phyloP scores from a whole-genome alignment of 1,284 basidiomycete species.

The Exsudoporus floridanus region DNA sequence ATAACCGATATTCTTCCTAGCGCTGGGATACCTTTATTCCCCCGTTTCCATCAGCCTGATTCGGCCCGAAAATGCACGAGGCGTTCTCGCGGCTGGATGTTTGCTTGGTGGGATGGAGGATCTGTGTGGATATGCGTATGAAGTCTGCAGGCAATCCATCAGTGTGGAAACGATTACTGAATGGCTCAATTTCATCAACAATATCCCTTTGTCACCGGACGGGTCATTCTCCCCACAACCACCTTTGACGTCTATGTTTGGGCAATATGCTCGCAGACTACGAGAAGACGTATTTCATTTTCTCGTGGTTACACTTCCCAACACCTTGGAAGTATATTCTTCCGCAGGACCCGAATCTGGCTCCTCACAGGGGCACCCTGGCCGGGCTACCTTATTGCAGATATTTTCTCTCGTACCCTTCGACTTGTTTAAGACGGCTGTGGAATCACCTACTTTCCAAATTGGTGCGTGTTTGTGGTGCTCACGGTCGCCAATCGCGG shows the following conservation, averaged over 20 bases:
- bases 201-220: slow-evolving; percentile 52
- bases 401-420: slow-evolving; percentile 77
- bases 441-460: slow-evolving; percentile 74
- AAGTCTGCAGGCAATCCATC: slow-evolving; percentile 72
- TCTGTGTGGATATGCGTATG: slow-evolving; percentile 75
- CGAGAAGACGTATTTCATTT: slow-evolving; percentile 74
- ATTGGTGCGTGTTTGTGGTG: slow-evolving; percentile 55
- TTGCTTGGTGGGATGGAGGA: slow-evolving; percentile 84
- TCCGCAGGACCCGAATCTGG: slow-evolving; percentile 37
- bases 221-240: slow-evolving; percentile 53
- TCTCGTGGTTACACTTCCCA: slow-evolving; percentile 71
- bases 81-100: slow-evolving; percentile 78
- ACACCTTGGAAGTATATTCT: slow-evolving; percentile 52
- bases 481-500: slow-evolving; percentile 9
- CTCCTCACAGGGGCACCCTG: slow-evolving; percentile 41
- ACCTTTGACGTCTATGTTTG: slow-evolving; percentile 61
- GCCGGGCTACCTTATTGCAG: slow-evolving; percentile 66
- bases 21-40: slow-evolving; percentile 79
- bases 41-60: slow-evolving; percentile 66
- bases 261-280: slow-evolving; percentile 66
- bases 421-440: slow-evolving; percentile 76
- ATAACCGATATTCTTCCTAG: slow-evolving; percentile 37
- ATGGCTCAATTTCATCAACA: slow-evolving; percentile 76
- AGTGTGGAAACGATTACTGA: slow-evolving; percentile 66
- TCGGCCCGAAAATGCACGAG: slow-evolving; percentile 74